phyloP scores from a whole-genome alignment of 306 rosid genomes.

The Cotoneaster glaucophyllus region DNA sequence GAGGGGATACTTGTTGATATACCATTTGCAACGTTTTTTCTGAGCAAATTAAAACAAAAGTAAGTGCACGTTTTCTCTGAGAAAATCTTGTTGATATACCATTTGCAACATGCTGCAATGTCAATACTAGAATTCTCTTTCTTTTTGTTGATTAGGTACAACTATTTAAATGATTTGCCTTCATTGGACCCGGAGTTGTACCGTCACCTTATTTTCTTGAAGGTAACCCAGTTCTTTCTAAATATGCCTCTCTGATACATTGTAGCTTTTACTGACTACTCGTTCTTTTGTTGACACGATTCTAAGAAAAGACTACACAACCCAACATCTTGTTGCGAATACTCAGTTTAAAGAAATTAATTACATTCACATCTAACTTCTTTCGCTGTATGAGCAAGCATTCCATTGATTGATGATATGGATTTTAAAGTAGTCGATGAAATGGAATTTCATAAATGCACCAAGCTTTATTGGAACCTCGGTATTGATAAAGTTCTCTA shows the following conservation, averaged over 20 bases:
- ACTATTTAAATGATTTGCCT: slow-evolving; percentile 94
- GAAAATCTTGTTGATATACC: neutral
- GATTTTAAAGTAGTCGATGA: neutral
- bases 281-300: neutral
- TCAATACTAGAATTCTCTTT: neutral
- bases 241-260: neutral
- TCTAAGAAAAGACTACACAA: neutral
- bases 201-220: slow-evolving; percentile 92
- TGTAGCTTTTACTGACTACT: neutral
- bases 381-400: neutral
- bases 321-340: neutral
- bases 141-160: slow-evolving; percentile 49
- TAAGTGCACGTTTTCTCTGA: slow-evolving; percentile 30
- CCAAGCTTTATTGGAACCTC: neutral
- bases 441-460: neutral
- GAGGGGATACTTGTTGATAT: slow-evolving; percentile 98
- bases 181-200: slow-evolving; percentile 93
- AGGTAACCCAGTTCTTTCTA: slow-evolving; percentile 41
- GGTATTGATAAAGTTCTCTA: neutral
- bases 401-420: neutral
- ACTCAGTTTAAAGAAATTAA: neutral
- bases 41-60: slow-evolving; percentile 96
- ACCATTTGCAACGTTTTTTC: slow-evolving; percentile 93
- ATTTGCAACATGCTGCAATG: neutral
- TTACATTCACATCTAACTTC: neutral